Percentiles rank a stretch among this genome's conserved stretches.
phyloP scores from a whole-genome alignment of 2,329 filamentous ascomycete genomes.

The Coleophoma eucalyptorum region DNA sequence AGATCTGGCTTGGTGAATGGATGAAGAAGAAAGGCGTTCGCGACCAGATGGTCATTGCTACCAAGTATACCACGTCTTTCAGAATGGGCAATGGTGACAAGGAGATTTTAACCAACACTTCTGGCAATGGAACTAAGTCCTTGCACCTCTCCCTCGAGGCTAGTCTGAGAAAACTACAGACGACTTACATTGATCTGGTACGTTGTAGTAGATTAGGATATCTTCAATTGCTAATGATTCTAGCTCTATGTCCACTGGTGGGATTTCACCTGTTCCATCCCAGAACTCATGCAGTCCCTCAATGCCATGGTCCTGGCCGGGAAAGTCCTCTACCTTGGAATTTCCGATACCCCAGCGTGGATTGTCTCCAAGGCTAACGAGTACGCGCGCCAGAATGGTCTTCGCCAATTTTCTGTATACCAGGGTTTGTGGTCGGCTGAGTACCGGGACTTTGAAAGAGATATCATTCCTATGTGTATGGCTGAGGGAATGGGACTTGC shows the following conservation, averaged over 20 bases:
- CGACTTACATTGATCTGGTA: constrained; percentile 65
- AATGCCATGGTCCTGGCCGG: constrained; percentile 55
- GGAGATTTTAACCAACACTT: constrained; percentile 40
- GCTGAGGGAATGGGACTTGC: constrained; percentile 53
- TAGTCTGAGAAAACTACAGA: constrained; percentile 59
- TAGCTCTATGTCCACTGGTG: constrained; percentile 62
- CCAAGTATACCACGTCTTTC: constrained; percentile 43
- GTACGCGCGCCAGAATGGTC: constrained; percentile 67
- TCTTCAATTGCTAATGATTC: neutral
- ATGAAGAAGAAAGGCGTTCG: constrained; percentile 60
- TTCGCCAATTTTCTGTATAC: constrained; percentile 67
- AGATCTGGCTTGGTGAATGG: constrained; percentile 68
- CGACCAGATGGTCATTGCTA: constrained; percentile 64
- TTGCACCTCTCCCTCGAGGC: constrained; percentile 50
- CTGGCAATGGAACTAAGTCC: constrained; percentile 60
- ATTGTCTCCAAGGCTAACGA: constrained; percentile 62
- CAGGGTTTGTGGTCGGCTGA: constrained; percentile 62
- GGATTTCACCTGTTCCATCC: constrained; percentile 62
- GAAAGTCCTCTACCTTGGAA: constrained; percentile 65
- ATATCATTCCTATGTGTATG: constrained; percentile 56
- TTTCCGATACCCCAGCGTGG: constrained; percentile 69
- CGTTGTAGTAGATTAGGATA: constrained; percentile 7
- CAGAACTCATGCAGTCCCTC: constrained; percentile 66
- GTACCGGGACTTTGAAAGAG: constrained; percentile 59
- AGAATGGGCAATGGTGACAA: constrained; percentile 24